Evolutionary conservation across 805 yeast species (phyloP).

Genomic region (Starmerella vitae): DNA sequence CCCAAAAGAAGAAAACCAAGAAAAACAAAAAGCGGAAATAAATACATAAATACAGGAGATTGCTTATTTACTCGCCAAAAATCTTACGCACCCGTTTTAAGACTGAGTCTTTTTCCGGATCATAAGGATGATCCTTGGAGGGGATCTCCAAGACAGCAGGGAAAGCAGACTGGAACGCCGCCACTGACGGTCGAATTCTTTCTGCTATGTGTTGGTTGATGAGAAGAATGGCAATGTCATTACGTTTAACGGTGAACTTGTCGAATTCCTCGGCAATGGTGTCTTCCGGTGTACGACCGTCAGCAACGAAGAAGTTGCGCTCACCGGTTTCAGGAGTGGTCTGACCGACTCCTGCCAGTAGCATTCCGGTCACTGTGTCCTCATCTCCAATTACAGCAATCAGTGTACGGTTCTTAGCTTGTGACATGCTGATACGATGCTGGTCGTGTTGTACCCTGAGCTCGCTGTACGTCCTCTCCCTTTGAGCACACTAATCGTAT

Average conservation of each 20-base stretch:
- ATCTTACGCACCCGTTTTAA: slow-evolving; percentile 86
- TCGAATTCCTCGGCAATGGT: slow-evolving; percentile 65
- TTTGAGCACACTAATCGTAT: too few relatives aligned
- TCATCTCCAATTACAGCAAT: slow-evolving; percentile 96
- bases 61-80: slow-evolving; percentile 77
- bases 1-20: slow-evolving; percentile 16
- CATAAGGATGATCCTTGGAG: slow-evolving; percentile 95
- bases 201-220: slow-evolving; percentile 95
- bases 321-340: slow-evolving; percentile 41
- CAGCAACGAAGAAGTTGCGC: slow-evolving; percentile 76
- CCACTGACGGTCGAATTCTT: slow-evolving; percentile 67
- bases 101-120: slow-evolving; percentile 95
- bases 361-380: slow-evolving; percentile 90
- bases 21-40: slow-evolving; percentile 17
- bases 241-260: slow-evolving; percentile 55
- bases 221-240: slow-evolving; percentile 82
- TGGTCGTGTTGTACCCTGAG: too few relatives aligned
- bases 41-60: not conserved
- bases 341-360: slow-evolving; percentile 92
- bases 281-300: slow-evolving; percentile 63
- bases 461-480: too few relatives aligned
- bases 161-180: slow-evolving; percentile 74
- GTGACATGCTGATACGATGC: too few relatives aligned
- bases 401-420: slow-evolving; percentile 67
- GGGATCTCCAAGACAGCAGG: slow-evolving; percentile 97